phyloP scores from a whole-genome alignment of 371 early-diverging fungal species.

The Apophysomyces ossiformis region DNA sequence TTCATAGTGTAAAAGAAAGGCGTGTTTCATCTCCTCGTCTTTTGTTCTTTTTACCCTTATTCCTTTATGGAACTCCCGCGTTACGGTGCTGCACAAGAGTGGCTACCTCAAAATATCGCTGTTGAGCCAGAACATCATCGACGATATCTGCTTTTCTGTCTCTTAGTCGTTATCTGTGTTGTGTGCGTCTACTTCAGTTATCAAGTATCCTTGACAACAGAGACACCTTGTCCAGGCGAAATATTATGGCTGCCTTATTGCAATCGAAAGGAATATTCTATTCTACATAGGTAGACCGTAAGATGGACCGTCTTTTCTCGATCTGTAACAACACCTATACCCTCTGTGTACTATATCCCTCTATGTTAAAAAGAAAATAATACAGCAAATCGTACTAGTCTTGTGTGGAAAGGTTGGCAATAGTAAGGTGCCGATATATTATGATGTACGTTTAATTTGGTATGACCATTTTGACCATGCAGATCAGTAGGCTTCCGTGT shows the following conservation, averaged over 20 bases:
- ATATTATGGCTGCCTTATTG: slow-evolving; percentile 30
- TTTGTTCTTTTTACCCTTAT: slow-evolving; percentile 6
- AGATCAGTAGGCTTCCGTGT: too few relatives aligned
- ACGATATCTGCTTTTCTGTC: slow-evolving; percentile 16
- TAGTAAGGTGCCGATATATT: too few relatives aligned
- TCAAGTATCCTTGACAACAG: slow-evolving; percentile 15
- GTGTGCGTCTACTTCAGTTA: slow-evolving; percentile 22
- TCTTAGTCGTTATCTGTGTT: slow-evolving; percentile 20
- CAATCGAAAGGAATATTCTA: slow-evolving; percentile 20
- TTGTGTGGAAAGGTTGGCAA: too few relatives aligned
- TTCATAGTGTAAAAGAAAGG: background rate
- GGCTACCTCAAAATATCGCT: background rate
- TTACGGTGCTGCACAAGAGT: slow-evolving; percentile 1
- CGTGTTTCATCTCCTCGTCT: background rate
- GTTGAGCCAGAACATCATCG: slow-evolving; percentile 1
- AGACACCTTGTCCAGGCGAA: slow-evolving; percentile 21
- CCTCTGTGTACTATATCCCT: too few relatives aligned
- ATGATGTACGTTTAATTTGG: background rate
- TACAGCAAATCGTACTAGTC: too few relatives aligned
- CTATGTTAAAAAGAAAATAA: too few relatives aligned
- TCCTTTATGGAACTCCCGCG: background rate
- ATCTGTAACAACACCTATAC: background rate
- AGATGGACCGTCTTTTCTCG: background rate
- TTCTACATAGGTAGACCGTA: background rate
- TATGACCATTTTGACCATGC: too few relatives aligned